Conservation (phyloP, 2,329 filamentous ascomycete species). For the Nakataea oryzae region DNA sequence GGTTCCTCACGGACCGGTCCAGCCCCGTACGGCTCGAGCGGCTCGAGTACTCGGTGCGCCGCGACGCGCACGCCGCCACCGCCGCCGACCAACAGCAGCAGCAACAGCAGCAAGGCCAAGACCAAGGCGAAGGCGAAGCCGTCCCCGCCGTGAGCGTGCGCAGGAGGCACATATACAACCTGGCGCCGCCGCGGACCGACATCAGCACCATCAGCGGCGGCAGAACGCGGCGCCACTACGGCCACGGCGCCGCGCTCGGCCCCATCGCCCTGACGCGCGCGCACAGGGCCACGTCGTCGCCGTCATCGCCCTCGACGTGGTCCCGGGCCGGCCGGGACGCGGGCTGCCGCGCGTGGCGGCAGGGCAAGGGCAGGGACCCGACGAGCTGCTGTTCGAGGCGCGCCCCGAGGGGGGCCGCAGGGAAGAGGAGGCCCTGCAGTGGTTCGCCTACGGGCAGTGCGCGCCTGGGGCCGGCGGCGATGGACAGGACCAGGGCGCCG, state of each 20-base stretch:
- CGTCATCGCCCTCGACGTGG: background rate
- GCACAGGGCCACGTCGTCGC: background rate
- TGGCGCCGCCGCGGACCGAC: background rate
- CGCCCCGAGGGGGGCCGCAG: background rate
- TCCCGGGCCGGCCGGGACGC: background rate
- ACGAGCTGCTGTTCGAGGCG: background rate
- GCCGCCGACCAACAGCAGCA: background rate
- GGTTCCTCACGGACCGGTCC: background rate
- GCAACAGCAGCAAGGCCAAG: background rate
- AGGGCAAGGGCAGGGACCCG: background rate
- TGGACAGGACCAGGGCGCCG: background rate
- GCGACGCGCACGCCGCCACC: background rate
- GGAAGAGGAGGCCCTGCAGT: background rate
- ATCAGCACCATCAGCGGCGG: background rate
- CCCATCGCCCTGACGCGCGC: too few relatives aligned
- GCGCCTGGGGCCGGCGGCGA: background rate
- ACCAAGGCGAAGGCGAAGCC: background rate
- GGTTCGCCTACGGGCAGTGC: background rate
- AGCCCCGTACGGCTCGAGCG: background rate
- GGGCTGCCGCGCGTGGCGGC: background rate
- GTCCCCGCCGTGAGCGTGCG: background rate
- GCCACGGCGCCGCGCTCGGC: background rate
- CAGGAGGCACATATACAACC: background rate
- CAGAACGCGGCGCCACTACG: background rate
- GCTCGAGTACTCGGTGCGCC: constrained; percentile 1